Conservation (phyloP, 371 early-diverging fungal species). For the Rhizopus stolonifer region DNA sequence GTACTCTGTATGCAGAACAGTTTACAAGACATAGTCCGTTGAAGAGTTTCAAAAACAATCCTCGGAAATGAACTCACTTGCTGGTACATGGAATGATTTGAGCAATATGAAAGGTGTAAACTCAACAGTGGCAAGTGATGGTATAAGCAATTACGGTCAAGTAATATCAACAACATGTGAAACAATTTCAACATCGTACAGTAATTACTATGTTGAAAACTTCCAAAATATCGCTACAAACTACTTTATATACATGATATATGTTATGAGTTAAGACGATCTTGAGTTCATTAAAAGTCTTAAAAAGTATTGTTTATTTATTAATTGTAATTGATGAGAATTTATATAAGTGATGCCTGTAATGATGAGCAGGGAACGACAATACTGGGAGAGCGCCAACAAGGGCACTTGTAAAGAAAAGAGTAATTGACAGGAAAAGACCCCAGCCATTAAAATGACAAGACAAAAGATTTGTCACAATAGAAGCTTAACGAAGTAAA, state of each 20-base stretch:
- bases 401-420: no score
- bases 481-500: no score
- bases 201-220: slow-evolving; percentile 7
- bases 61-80: background rate
- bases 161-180: slow-evolving; percentile 4
- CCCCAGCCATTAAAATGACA: no score
- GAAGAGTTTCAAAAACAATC: slow-evolving; percentile 1
- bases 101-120: slow-evolving; percentile 2
- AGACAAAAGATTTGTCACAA: no score
- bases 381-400: no score
- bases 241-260: slow-evolving; percentile 5
- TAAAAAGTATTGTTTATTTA: no score
- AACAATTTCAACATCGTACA: slow-evolving; percentile 6
- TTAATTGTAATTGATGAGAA: no score
- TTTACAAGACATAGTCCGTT: slow-evolving; percentile 1
- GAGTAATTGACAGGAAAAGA: no score
- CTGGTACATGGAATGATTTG: slow-evolving; percentile 4
- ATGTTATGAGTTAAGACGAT: no score
- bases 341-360: no score
- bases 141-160: slow-evolving; percentile 6
- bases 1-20: slow-evolving; percentile 4
- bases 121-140: slow-evolving; percentile 1
- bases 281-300: no score
- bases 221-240: slow-evolving; percentile 1
- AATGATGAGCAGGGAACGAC: no score